A percentile compares a stretch with the other conserved stretches of the same genome.
Evolutionary conservation across 2,329 filamentous ascomycete species (phyloP).

Genomic region (Aspergillus quadrilineatus): DNA sequence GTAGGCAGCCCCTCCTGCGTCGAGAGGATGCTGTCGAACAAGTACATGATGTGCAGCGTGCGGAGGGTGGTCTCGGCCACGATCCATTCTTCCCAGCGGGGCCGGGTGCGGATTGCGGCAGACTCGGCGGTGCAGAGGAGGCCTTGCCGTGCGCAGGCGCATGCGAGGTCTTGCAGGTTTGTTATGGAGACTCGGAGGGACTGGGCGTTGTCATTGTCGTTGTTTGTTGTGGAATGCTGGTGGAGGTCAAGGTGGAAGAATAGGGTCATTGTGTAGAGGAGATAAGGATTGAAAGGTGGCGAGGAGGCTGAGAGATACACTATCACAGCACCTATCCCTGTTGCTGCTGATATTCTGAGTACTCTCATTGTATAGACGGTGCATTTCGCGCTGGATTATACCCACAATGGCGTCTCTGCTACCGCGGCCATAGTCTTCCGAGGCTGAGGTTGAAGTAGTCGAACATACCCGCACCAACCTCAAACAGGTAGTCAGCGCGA

Average conservation of each 20-base stretch:
- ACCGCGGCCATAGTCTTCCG: not conserved
- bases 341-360: constrained; percentile 25
- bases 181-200: constrained; percentile 48
- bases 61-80: constrained; percentile 53
- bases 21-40: constrained; percentile 53
- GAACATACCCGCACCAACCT: not conserved
- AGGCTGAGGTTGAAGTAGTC: not conserved
- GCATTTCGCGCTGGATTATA: constrained; percentile 47
- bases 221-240: not conserved
- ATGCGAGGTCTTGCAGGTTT: constrained; percentile 52
- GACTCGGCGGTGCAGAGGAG: constrained; percentile 47
- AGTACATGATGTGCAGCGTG: constrained; percentile 53
- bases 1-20: constrained; percentile 48
- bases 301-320: constrained; percentile 30
- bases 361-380: constrained; percentile 28
- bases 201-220: constrained; percentile 23
- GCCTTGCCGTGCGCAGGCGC: constrained; percentile 37
- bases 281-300: constrained; percentile 53
- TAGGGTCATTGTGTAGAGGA: constrained; percentile 51
- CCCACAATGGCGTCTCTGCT: constrained; percentile 33
- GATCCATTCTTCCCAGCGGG: constrained; percentile 55
- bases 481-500: not conserved
- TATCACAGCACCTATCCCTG: not conserved
- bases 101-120: constrained; percentile 34
- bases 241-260: constrained; percentile 40